phyloP scores from a whole-genome alignment of 768 basidiomycete species.

The Clitopilus passeckerianus region DNA sequence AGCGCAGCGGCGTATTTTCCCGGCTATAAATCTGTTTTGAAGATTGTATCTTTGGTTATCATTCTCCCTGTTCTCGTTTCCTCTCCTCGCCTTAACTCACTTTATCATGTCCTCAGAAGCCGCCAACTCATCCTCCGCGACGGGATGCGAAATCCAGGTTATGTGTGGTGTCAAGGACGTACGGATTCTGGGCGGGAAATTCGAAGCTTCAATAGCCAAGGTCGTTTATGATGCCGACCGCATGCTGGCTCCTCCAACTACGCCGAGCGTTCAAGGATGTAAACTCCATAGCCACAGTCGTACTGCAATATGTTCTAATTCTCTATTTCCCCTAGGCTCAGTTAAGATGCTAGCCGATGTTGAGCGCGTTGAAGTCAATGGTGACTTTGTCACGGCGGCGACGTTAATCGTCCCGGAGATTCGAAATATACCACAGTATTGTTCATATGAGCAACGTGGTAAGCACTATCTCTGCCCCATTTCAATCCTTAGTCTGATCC shows the following conservation, averaged over 20 bases:
- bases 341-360: neutral
- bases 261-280: neutral
- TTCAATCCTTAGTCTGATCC: too few species aligned
- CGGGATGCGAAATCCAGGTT: neutral
- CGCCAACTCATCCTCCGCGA: too few species aligned
- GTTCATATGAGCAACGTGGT: neutral
- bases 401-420: neutral
- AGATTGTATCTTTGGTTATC: too few species aligned
- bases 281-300: neutral
- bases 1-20: too few species aligned
- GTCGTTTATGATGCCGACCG: neutral
- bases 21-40: too few species aligned
- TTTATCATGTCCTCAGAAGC: too few species aligned
- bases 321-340: neutral
- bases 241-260: neutral
- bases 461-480: neutral
- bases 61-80: too few species aligned
- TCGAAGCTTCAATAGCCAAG: neutral
- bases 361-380: neutral
- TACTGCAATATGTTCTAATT: neutral
- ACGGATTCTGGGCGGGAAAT: neutral
- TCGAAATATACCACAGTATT: neutral
- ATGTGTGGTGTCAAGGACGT: neutral
- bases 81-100: too few species aligned
- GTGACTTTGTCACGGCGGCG: neutral